Evolutionary conservation across 2,329 filamentous ascomycete species (phyloP).

Genomic region (Claviceps sp.): DNA sequence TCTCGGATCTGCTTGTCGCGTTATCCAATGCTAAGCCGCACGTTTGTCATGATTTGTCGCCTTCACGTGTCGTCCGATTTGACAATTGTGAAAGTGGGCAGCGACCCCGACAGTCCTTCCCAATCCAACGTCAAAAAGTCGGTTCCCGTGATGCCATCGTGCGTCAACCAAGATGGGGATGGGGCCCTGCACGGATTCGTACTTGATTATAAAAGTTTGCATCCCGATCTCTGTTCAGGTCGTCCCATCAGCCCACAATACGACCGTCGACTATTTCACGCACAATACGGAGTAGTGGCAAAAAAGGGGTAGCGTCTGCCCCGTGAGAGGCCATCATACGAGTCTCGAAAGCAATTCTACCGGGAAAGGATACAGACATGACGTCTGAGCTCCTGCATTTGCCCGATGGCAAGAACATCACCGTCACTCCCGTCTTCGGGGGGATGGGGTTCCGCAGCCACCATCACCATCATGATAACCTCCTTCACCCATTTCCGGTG

Average conservation of each 20-base stretch:
- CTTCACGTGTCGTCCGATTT: background rate
- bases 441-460: constrained; percentile 81
- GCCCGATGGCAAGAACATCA: constrained; percentile 77
- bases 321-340: background rate
- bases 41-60: constrained; percentile 18
- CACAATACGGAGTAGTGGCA: background rate
- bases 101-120: background rate
- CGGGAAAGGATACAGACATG: constrained; percentile 13
- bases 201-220: too few species aligned
- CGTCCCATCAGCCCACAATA: too few species aligned
- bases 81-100: background rate
- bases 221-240: too few species aligned
- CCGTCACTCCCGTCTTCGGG: constrained; percentile 77
- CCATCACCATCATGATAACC: constrained; percentile 57
- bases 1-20: background rate
- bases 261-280: too few species aligned
- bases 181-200: too few species aligned
- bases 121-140: background rate
- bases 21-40: constrained; percentile 15
- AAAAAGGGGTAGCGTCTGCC: background rate
- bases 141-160: too few species aligned
- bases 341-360: background rate
- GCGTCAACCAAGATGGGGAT: too few species aligned
- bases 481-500: constrained; percentile 60
- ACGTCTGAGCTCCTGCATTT: constrained; percentile 46